phyloP scores from a whole-genome alignment of 768 basidiomycete genomes.

The Flagelloscypha sp. region DNA sequence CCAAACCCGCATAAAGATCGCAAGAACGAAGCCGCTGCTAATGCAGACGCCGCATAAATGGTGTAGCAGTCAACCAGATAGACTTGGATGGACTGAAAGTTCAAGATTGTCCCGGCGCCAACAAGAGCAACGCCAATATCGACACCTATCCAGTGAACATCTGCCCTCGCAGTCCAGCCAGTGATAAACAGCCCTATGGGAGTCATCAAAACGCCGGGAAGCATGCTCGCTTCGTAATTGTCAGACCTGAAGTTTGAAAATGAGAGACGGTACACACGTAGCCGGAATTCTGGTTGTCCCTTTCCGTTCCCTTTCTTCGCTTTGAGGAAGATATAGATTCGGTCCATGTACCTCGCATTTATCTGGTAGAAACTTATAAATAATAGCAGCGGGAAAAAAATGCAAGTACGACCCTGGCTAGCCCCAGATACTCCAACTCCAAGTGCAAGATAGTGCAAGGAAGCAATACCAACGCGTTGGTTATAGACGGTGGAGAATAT shows the following conservation, averaged over 20 bases:
- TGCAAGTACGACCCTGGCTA: too few species aligned
- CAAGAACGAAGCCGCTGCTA: slow-evolving; percentile 56
- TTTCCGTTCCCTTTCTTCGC: slow-evolving; percentile 36
- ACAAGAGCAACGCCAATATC: slow-evolving; percentile 55
- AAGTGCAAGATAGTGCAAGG: slow-evolving; percentile 64
- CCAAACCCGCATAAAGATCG: slow-evolving; percentile 64
- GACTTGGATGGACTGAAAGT: slow-evolving; percentile 55
- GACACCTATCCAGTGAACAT: slow-evolving; percentile 60
- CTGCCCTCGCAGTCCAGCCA: slow-evolving; percentile 59
- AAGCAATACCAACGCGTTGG: slow-evolving; percentile 47
- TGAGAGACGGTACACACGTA: slow-evolving; percentile 27
- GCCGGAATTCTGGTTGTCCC: slow-evolving; percentile 43
- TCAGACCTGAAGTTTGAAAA: slow-evolving; percentile 1
- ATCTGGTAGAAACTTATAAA: too few species aligned
- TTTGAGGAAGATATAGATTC: slow-evolving; percentile 41
- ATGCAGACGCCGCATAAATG: slow-evolving; percentile 61
- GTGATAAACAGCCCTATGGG: slow-evolving; percentile 61
- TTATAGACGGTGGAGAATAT: slow-evolving; percentile 52
- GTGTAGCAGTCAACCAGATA: slow-evolving; percentile 66
- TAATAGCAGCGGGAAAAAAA: too few species aligned
- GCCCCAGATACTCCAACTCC: slow-evolving; percentile 51
- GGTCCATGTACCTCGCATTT: slow-evolving; percentile 51
- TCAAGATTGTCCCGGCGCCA: slow-evolving; percentile 49
- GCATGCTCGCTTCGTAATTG: slow-evolving; percentile 22
- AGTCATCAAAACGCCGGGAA: slow-evolving; percentile 48